These are phyloP conservation scores for Cladosporium sp. DNA, from an alignment of 2,329 filamentous ascomycete genomes.

Conservation along the genomic window DNA sequence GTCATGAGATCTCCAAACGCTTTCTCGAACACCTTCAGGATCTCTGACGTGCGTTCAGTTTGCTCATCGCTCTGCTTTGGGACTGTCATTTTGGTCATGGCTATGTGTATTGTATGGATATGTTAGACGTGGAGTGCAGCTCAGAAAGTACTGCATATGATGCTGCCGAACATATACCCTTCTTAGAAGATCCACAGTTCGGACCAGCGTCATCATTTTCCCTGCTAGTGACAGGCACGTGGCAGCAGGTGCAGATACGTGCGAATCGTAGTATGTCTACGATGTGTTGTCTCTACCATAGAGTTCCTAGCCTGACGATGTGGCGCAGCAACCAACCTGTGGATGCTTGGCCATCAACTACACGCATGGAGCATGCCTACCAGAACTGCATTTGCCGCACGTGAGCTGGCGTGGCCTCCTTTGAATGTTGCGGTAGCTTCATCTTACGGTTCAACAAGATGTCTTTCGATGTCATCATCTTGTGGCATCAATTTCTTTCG, in stretches of 20 bases:
- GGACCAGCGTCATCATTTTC: too few species aligned
- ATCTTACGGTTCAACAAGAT: too few species aligned
- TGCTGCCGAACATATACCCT: background rate
- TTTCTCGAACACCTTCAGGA: slow-evolving; percentile 1
- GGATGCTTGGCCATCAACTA: background rate
- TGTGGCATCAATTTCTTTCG: too few species aligned
- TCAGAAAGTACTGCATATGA: background rate
- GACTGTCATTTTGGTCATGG: background rate
- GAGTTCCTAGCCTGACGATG: background rate
- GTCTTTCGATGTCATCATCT: too few species aligned
- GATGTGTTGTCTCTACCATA: background rate
- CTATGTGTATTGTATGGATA: background rate
- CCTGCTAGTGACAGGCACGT: too few species aligned
- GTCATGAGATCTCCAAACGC: slow-evolving; percentile 8
- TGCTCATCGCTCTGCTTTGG: background rate
- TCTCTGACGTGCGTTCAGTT: background rate
- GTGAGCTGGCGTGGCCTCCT: too few species aligned
- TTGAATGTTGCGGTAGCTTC: too few species aligned
- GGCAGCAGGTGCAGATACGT: too few species aligned
- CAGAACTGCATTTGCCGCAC: background rate
- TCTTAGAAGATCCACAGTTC: background rate
- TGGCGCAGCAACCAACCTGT: background rate
- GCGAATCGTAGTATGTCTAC: too few species aligned
- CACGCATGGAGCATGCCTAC: background rate
- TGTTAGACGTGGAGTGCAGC: background rate